Evolutionary conservation across 352 stramenopile genomes (phyloP).

Genomic region (Pythium guiyangense): DNA sequence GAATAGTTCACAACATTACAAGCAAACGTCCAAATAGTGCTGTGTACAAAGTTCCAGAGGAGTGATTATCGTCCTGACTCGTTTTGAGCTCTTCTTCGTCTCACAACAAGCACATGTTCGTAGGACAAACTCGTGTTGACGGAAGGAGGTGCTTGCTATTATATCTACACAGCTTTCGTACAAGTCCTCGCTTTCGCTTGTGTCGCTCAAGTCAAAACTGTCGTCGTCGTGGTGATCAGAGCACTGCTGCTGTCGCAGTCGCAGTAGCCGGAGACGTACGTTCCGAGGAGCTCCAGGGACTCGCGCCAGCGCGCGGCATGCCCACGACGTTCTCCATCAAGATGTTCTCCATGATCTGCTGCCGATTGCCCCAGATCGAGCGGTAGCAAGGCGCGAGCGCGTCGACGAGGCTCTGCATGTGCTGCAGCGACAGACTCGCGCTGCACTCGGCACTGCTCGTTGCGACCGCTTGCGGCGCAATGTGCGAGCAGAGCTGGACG

Average conservation of each 20-base stretch:
- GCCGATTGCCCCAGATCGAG: conserved; percentile 38
- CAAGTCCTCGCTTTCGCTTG: not conserved
- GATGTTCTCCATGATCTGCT: conserved; percentile 41
- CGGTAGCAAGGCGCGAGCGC: conserved; percentile 37
- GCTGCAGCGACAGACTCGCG: conserved; percentile 33
- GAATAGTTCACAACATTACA: too few relatives aligned
- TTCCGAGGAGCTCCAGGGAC: conserved; percentile 1
- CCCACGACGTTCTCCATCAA: conserved; percentile 43
- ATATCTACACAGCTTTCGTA: conserved; percentile 1
- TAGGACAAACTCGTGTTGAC: too few relatives aligned
- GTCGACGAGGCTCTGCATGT: conserved; percentile 41
- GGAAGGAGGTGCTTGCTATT: not conserved
- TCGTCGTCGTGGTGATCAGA: too few relatives aligned
- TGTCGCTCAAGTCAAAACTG: too few relatives aligned
- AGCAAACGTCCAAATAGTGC: too few relatives aligned
- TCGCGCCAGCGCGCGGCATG: conserved; percentile 1
- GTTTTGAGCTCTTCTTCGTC: too few relatives aligned
- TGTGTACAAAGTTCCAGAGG: too few relatives aligned
- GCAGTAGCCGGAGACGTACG: too few relatives aligned
- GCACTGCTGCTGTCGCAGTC: not conserved
- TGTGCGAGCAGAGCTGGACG: conserved; percentile 48
- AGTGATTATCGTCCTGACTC: too few relatives aligned
- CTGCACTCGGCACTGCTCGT: conserved; percentile 11
- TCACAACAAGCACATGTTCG: too few relatives aligned
- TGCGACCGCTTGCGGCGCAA: conserved; percentile 27